phyloP scores from a whole-genome alignment of 1,284 basidiomycete species.

The Heterobasidion parviporum region DNA sequence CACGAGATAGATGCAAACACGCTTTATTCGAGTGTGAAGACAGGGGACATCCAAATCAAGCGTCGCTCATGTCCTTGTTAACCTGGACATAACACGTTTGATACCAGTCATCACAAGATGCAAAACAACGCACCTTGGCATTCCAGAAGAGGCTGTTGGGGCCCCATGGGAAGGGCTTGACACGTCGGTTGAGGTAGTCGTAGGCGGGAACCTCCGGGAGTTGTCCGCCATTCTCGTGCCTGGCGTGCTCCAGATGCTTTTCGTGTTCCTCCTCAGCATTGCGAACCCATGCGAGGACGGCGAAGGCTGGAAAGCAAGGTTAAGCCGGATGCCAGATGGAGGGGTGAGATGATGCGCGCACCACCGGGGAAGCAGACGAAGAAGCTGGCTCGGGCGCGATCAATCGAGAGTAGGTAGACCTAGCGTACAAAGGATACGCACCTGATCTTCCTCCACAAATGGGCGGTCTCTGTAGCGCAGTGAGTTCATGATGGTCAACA shows the following conservation, averaged over 20 bases:
- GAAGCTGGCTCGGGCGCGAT: conserved; percentile 35
- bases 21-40: neutral
- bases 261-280: conserved; percentile 70
- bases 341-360: conserved; percentile 26
- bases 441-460: conserved; percentile 85
- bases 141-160: conserved; percentile 78
- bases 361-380: conserved; percentile 70
- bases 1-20: neutral
- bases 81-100: conserved; percentile 24
- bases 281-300: conserved; percentile 63
- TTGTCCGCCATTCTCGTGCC: conserved; percentile 67
- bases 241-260: conserved; percentile 64
- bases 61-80: conserved; percentile 53
- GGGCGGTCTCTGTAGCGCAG: conserved; percentile 48
- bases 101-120: neutral
- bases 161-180: conserved; percentile 80
- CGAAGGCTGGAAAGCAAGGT: conserved; percentile 20
- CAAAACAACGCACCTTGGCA: conserved; percentile 40
- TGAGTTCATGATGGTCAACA: conserved; percentile 6
- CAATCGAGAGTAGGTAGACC: neutral
- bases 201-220: conserved; percentile 66
- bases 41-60: conserved; percentile 12
- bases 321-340: neutral
- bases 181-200: conserved; percentile 69
- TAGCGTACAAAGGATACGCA: conserved; percentile 20